phyloP scores from a whole-genome alignment of 208 protist species.

The Entamoeba histolytica region DNA sequence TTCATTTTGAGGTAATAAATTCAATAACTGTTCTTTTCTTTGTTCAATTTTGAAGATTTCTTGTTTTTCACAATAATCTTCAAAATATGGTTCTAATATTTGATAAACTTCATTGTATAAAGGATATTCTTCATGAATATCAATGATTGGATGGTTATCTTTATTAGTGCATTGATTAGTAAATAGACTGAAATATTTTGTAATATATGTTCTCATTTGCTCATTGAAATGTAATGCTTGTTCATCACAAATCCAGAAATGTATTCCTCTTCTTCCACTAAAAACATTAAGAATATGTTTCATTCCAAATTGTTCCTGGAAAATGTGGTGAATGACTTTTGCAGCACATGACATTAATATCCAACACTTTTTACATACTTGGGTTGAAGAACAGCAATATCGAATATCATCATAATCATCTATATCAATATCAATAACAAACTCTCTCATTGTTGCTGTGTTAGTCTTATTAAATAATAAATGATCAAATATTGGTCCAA shows the following conservation, averaged over 20 bases:
- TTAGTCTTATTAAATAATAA: too few relatives aligned
- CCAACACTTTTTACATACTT: neutral
- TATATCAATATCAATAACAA: constrained; percentile 14
- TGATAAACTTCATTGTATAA: neutral
- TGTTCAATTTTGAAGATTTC: too few relatives aligned
- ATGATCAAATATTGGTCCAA: too few relatives aligned
- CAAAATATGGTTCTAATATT: too few relatives aligned
- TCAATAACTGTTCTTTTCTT: too few relatives aligned
- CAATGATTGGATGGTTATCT: neutral
- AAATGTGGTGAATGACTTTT: neutral
- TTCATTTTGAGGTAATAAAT: too few relatives aligned
- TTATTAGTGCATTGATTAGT: neutral
- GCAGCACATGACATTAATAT: neutral
- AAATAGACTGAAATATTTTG: neutral
- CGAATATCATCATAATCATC: constrained; percentile 7
- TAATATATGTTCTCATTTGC: neutral
- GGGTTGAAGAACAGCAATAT: neutral
- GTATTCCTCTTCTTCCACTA: constrained; percentile 2
- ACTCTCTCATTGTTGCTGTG: neutral
- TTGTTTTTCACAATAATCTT: too few relatives aligned
- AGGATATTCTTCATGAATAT: neutral
- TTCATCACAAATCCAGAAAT: constrained; percentile 11
- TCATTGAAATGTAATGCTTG: neutral
- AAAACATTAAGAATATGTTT: neutral
- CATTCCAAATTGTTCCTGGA: neutral